phyloP scores from a whole-genome alignment of 768 basidiomycete genomes.

The Austroboletus eburneus region DNA sequence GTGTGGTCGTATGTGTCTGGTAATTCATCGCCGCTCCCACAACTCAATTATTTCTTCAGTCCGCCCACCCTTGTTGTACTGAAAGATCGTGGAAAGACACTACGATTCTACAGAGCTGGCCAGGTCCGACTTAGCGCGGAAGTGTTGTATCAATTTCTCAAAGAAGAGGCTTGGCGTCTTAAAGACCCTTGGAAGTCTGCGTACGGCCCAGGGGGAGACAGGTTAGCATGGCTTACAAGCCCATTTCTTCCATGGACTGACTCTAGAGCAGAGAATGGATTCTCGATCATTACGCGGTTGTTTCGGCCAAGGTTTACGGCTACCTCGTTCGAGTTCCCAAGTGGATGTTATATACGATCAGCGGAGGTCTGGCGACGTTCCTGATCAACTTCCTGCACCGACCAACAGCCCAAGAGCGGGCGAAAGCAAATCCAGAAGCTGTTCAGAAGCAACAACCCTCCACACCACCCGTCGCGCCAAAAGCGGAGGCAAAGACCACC shows the following conservation, averaged over 20 bases:
- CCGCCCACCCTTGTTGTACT: conserved; percentile 73
- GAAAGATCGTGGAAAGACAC: conserved; percentile 64
- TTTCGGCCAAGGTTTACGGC: conserved; percentile 50
- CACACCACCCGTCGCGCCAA: background rate
- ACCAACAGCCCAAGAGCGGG: conserved; percentile 4
- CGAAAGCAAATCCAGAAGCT: conserved; percentile 5
- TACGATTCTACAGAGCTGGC: conserved; percentile 76
- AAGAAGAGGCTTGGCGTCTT: conserved; percentile 55
- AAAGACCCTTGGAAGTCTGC: conserved; percentile 65
- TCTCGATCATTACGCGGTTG: conserved; percentile 54
- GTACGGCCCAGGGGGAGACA: conserved; percentile 73
- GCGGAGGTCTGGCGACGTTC: conserved; percentile 64
- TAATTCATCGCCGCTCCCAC: background rate
- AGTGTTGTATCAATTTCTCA: conserved; percentile 61
- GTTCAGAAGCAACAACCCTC: conserved; percentile 1
- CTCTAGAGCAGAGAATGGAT: conserved; percentile 54
- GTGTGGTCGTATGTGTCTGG: conserved; percentile 67
- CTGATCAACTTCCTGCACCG: conserved; percentile 63
- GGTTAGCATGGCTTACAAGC: conserved; percentile 38
- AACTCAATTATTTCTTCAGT: conserved; percentile 35
- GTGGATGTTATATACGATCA: conserved; percentile 64
- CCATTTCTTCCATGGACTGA: conserved; percentile 8
- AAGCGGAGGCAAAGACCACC: conserved; percentile 14
- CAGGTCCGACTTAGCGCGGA: conserved; percentile 58
- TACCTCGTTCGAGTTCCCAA: conserved; percentile 54